Evolutionary conservation across 352 stramenopile genomes (phyloP).

Genomic region (Globisporangium perplexum): DNA sequence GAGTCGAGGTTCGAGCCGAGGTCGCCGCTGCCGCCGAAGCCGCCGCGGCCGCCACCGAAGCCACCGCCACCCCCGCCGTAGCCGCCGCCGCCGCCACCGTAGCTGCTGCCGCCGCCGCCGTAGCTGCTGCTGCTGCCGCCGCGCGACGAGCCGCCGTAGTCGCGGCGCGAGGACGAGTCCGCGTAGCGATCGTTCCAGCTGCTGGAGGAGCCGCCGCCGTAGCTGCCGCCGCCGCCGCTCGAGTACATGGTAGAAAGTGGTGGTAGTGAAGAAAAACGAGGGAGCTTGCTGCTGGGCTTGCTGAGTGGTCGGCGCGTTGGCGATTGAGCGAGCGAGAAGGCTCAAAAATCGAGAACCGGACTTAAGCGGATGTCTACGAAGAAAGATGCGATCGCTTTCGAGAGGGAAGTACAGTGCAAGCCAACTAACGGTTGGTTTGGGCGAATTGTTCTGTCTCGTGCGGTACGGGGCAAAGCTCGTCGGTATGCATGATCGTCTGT

Average conservation of each 20-base stretch:
- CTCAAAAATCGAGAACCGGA: no score
- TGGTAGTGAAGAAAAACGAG: conserved; percentile 5
- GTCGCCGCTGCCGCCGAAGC: conserved; percentile 44
- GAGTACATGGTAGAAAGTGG: conserved; percentile 44
- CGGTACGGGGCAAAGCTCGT: no score
- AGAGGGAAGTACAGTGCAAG: no score
- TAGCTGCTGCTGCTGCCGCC: conserved; percentile 24
- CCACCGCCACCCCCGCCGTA: conserved; percentile 20
- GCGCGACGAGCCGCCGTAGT: conserved; percentile 38
- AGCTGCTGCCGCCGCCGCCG: conserved; percentile 27
- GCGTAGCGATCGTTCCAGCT: conserved; percentile 59
- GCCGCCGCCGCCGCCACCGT: conserved; percentile 24
- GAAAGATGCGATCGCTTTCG: no score
- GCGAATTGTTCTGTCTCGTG: no score
- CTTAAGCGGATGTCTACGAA: no score
- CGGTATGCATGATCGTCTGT: no score
- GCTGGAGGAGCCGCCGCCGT: conserved; percentile 13
- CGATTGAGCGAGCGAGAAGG: background rate
- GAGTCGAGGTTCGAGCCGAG: conserved; percentile 86
- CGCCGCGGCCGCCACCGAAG: conserved; percentile 26
- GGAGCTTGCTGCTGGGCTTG: background rate
- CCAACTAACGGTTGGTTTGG: no score
- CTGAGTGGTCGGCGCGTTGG: background rate
- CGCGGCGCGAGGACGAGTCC: conserved; percentile 72
- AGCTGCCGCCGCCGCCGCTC: conserved; percentile 21